These are phyloP conservation scores for Apostasia ramifera DNA, from an alignment of 106 monocot genomes.

Conservation along the genomic window DNA sequence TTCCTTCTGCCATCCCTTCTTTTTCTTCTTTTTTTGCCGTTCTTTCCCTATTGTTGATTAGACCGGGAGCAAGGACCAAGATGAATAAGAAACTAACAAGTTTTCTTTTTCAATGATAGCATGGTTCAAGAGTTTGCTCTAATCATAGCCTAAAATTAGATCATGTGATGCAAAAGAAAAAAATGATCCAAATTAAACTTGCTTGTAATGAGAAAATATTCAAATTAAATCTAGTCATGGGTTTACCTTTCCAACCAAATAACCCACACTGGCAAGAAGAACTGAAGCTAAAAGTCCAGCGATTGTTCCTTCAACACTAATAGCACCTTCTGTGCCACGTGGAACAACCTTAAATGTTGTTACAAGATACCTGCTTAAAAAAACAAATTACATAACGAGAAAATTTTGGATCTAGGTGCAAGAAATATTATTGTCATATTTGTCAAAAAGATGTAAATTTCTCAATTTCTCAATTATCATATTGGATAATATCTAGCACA, in stretches of 20 bases:
- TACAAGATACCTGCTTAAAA: conserved; percentile 63
- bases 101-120: no score
- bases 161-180: background rate
- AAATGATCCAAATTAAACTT: background rate
- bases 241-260: conserved; percentile 60
- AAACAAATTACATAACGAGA: conserved; percentile 7
- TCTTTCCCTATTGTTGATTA: no score
- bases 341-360: conserved; percentile 90
- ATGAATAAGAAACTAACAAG: no score
- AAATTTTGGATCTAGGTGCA: background rate
- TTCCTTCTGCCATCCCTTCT: no score
- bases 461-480: no score
- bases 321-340: conserved; percentile 94
- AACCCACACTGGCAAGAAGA: conserved; percentile 59
- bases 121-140: no score
- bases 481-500: no score
- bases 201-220: background rate
- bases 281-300: conserved; percentile 79
- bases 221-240: no score
- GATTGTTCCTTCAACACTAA: conserved; percentile 83
- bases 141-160: no score
- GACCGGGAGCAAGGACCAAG: no score
- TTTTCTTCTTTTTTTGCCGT: no score
- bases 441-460: background rate
- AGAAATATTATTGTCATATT: background rate